Base-by-base conservation (phyloP, 176 grass and related monocot species). In the Oryza officinalis region DNA sequence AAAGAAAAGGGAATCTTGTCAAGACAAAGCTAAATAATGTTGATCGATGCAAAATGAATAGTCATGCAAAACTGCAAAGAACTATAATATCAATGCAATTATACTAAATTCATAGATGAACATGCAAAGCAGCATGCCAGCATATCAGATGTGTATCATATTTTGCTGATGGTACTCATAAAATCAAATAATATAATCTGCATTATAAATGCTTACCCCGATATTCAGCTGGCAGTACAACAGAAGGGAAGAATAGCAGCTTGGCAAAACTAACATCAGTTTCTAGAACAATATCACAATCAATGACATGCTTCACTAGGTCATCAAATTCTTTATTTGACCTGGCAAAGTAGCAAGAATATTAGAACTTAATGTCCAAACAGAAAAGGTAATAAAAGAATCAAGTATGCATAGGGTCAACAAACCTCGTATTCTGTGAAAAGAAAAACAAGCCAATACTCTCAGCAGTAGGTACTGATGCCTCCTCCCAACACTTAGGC, bases 391-490 rank as follows among this genome's bases (percentile, higher is more conserved):
- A 40, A 70, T 49, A 25, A 88, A 77, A 71, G 7, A 77, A 63
- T 47, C 47, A 87, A 41, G 18, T 38, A 45, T 60, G 43, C 22
- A 79, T 57, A 26, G 57, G 65, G 12, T 69, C 18, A 43, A 68
- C 74, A 67, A 82, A 97, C 94, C 88, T 87, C 35, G 13, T 84
- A 86, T 84, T 67, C 49, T 81, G 25, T 2, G 84, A 70, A 67
- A 97, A 94, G 86, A 97, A 94, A 97, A 78, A 92, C 65, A 97
- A 87, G 54, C 78, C 88, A 87, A 92, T 89, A 57, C 72, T 76
- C 22, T 86, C 88, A 84, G 83, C 88, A 75, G 57, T 84, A 40
- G 81, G 90, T 59, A 70, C 72, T 10, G 66, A 89, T 81, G 27
- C 85, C 61, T 89, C 33, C 26, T 89, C 41, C 26, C 81, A 87